A percentile compares a stretch with the other conserved stretches of the same genome.
Evolutionary conservation across 2,329 filamentous ascomycete genomes (phyloP).

Genomic region (Scytalidium sp.): DNA sequence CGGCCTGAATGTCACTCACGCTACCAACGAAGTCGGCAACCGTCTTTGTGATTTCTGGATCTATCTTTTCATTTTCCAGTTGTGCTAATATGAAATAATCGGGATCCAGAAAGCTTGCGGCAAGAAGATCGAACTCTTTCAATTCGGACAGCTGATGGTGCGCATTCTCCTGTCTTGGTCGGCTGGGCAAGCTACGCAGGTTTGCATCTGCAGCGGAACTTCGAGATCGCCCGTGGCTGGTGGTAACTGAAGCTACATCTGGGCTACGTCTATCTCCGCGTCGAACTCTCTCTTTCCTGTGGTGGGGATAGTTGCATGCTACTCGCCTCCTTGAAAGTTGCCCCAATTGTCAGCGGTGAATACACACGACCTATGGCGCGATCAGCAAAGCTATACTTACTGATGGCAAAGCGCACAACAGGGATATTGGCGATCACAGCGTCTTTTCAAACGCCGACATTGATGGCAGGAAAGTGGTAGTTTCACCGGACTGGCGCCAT

Average conservation of each 20-base stretch:
- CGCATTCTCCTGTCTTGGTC: background rate
- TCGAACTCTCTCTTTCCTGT: too few species aligned
- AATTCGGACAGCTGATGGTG: background rate
- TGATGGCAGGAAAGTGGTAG: background rate
- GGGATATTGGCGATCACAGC: background rate
- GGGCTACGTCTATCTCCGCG: too few species aligned
- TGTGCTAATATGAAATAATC: background rate
- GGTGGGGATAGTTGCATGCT: too few species aligned
- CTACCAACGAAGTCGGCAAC: background rate
- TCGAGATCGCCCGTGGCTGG: too few species aligned
- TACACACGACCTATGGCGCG: background rate
- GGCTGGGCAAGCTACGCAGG: background rate
- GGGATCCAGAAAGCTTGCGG: background rate
- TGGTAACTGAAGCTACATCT: too few species aligned
- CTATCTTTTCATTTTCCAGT: background rate
- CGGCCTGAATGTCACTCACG: background rate
- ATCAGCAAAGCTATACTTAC: too few species aligned
- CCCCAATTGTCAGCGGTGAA: too few species aligned
- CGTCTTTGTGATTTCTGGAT: background rate
- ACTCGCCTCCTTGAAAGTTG: too few species aligned
- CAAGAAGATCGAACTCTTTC: background rate
- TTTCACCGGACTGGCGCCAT: too few species aligned
- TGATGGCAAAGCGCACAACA: background rate
- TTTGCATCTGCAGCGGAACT: too few species aligned
- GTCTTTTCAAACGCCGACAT: background rate